Conservation (phyloP, 495 filamentous ascomycete genomes). For the Talaromyces wortmannii region DNA sequence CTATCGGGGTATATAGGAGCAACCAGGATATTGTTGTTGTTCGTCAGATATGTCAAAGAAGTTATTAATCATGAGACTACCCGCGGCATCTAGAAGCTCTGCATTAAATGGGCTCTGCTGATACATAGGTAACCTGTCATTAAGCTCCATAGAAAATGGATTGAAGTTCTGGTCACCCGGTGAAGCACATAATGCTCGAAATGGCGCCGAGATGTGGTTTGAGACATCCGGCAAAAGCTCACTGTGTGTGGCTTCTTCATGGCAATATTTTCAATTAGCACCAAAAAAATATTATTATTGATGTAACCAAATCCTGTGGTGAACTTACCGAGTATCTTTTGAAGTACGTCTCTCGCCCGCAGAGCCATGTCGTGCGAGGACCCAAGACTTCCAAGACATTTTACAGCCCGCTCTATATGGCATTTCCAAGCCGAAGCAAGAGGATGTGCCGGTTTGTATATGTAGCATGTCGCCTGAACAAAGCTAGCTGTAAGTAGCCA, state of each 20-base stretch:
- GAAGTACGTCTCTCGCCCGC: slow-evolving; percentile 10
- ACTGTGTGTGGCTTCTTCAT: background rate
- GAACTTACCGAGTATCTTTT: slow-evolving; percentile 12
- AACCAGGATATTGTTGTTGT: background rate
- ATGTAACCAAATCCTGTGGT: background rate
- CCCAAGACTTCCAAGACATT: slow-evolving; percentile 12
- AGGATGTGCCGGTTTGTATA: slow-evolving; percentile 10
- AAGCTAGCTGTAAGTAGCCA: slow-evolving; percentile 17
- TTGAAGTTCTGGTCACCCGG: slow-evolving; percentile 4
- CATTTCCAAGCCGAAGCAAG: slow-evolving; percentile 7
- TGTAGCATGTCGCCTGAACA: slow-evolving; percentile 15
- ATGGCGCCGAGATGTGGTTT: slow-evolving; percentile 1
- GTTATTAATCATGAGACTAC: slow-evolving; percentile 18
- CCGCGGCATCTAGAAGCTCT: slow-evolving; percentile 14
- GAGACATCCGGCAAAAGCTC: background rate
- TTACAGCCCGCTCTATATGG: slow-evolving; percentile 11
- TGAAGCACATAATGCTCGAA: background rate
- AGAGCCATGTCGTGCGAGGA: slow-evolving; percentile 16
- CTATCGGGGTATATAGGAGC: background rate
- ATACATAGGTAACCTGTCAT: slow-evolving; percentile 6
- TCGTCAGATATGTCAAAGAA: slow-evolving; percentile 11
- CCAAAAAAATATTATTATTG: background rate
- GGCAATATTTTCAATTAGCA: background rate
- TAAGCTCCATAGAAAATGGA: slow-evolving; percentile 7
- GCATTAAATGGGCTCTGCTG: slow-evolving; percentile 10